Evolutionary conservation across 129 eudicot genomes (phyloP), one percentile per base, ranked within the genome.

Genomic region (Flaveria linearis): DNA sequence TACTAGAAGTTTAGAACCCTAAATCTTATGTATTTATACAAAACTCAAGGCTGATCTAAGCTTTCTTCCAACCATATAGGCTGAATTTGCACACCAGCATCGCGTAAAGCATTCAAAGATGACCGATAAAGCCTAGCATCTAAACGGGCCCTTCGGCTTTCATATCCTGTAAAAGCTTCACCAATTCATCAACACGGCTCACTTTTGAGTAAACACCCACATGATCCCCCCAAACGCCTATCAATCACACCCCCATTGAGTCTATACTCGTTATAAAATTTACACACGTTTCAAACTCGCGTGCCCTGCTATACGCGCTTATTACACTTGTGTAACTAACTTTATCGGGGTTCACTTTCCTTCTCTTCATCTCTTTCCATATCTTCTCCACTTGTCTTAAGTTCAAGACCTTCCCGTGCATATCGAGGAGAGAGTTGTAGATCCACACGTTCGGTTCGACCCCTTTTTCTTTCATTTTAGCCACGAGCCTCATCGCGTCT

Each of bases 311-410:
- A 79, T 94, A 94, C 0, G 96, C 96, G 33, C 88, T 82, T 58
- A 94, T 94, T 8, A 89, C 80, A 41, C 93, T 89, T 10, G 99
- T 94, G 75, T 94, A 94, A 70, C 92, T 89, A 7, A 94, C 90
- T 47, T 79, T 81, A 82, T 94, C 99, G 0, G 94, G 90, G 36
- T 36, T n/a, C 25, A 91, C 75, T 75, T 87, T 91, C 81, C 93
- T 83, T 62, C 99, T 67, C 82, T 89, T 86, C 99, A 94, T 94
- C 76, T 94, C 99, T 72, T 91, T 94, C 99, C 97, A 91, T 68
- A 80, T 84, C 85, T 94, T 94, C 78, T 94, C 99, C 0, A 91
- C 84, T 39, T 84, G 89, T 77, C 87, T 86, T 68, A 91, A 78
- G 74, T 91, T 87, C 67, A 80, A 45, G 2, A 78, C 89, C 71